Evolutionary conservation across 2,329 filamentous ascomycete genomes (phyloP).

Genomic region (Ophiocordyceps unilateralis): DNA sequence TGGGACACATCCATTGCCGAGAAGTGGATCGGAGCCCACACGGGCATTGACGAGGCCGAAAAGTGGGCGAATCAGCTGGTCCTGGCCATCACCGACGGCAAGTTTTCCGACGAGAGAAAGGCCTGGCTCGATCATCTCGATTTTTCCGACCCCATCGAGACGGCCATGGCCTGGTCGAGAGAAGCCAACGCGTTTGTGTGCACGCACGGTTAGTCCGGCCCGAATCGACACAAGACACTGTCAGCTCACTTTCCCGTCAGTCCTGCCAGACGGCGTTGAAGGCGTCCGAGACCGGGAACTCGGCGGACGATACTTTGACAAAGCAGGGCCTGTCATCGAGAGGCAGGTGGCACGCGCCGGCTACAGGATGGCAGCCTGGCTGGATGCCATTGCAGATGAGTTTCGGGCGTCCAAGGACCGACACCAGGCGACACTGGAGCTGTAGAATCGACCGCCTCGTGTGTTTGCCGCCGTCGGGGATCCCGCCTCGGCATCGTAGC

Average conservation of each 20-base stretch:
- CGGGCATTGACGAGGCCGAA: constrained; percentile 30
- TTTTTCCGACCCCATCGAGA: constrained; percentile 33
- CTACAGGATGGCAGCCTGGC: constrained; percentile 49
- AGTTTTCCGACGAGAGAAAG: constrained; percentile 29
- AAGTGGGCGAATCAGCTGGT: constrained; percentile 41
- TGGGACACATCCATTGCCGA: constrained; percentile 59
- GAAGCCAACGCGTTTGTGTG: constrained; percentile 48
- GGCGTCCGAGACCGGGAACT: constrained; percentile 44
- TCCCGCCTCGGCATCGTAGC: no score
- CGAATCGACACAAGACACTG: no score
- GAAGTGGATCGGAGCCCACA: constrained; percentile 41
- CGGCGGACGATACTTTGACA: constrained; percentile 43
- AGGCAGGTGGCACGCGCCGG: constrained; percentile 51
- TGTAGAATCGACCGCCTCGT: constrained; percentile 7
- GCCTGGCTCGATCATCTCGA: constrained; percentile 41
- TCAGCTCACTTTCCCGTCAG: constrained; percentile 12
- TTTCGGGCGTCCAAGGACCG: constrained; percentile 10
- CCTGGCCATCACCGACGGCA: constrained; percentile 35
- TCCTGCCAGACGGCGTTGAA: constrained; percentile 42
- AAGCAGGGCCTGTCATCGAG: constrained; percentile 46
- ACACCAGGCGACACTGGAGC: constrained; percentile 10
- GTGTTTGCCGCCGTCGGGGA: neutral
- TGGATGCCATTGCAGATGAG: constrained; percentile 41
- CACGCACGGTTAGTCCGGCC: constrained; percentile 30
- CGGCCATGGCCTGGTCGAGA: constrained; percentile 44